Evolutionary conservation across 495 filamentous ascomycete genomes (phyloP).

Genomic region (Neurospora sp.): DNA sequence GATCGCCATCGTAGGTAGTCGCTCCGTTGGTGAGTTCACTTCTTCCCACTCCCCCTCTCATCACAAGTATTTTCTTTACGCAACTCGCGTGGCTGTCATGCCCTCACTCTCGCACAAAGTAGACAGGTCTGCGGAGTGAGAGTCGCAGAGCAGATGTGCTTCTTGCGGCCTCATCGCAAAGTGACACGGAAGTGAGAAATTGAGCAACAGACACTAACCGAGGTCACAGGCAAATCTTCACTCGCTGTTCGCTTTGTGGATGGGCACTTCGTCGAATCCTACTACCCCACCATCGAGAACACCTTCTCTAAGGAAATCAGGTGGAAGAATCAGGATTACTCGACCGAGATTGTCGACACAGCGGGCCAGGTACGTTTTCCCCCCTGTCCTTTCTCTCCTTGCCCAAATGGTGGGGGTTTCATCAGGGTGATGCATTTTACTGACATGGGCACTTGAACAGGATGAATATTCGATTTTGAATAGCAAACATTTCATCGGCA

Average conservation of each 20-base stretch:
- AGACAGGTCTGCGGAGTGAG: neutral
- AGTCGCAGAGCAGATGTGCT: neutral
- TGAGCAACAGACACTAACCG: neutral
- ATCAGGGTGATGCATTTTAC: neutral
- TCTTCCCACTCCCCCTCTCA: constrained; percentile 2
- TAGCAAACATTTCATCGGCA: constrained; percentile 98
- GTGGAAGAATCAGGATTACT: constrained; percentile 82
- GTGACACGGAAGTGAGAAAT: neutral
- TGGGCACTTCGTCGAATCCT: constrained; percentile 95
- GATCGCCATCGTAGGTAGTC: constrained; percentile 95
- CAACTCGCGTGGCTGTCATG: neutral
- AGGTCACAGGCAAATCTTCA: constrained; percentile 76
- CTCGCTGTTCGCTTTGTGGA: constrained; percentile 97
- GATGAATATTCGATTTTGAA: constrained; percentile 98
- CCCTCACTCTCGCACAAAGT: neutral
- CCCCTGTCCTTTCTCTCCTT: neutral
- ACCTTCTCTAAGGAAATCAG: constrained; percentile 94
- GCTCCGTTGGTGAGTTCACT: constrained; percentile 74
- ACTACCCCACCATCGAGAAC: constrained; percentile 99
- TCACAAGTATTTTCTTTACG: neutral
- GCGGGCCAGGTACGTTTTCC: constrained; percentile 71
- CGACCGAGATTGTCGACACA: constrained; percentile 97
- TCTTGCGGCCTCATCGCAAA: neutral
- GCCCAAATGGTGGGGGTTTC: neutral
- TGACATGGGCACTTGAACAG: constrained; percentile 31